A percentile compares a stretch with the other conserved stretches of the same genome.
phyloP scores from a whole-genome alignment of 495 filamentous ascomycete genomes.

The Xylaria curta region DNA sequence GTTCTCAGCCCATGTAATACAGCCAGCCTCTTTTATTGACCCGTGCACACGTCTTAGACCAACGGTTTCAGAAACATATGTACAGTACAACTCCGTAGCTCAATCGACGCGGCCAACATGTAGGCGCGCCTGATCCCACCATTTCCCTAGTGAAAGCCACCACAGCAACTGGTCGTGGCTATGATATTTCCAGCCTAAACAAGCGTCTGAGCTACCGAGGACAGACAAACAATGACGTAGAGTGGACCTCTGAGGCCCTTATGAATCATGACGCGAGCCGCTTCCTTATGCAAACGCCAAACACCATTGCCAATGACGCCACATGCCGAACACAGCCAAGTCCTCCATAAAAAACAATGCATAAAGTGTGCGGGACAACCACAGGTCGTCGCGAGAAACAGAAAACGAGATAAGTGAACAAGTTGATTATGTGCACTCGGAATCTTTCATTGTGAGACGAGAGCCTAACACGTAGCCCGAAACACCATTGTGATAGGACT shows the following conservation, averaged over 20 bases:
- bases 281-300: conserved; percentile 26
- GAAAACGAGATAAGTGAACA: conserved; percentile 6
- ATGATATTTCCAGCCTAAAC: conserved; percentile 2
- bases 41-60: conserved; percentile 22
- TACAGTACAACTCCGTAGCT: conserved; percentile 22
- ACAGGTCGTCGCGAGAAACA: conserved; percentile 16
- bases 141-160: conserved; percentile 21
- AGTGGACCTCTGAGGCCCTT: conserved; percentile 7
- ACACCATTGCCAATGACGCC: conserved; percentile 28
- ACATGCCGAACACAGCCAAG: conserved; percentile 25
- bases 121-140: conserved; percentile 10
- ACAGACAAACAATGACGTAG: conserved; percentile 14
- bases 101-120: conserved; percentile 3
- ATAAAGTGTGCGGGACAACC: conserved; percentile 18
- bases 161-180: conserved; percentile 10
- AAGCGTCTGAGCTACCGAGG: conserved; percentile 4
- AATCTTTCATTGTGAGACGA: background rate
- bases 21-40: conserved; percentile 19
- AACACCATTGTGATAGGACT: background rate
- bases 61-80: conserved; percentile 17
- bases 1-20: conserved; percentile 2
- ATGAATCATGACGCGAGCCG: conserved; percentile 26
- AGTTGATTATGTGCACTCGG: conserved; percentile 9
- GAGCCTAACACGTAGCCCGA: background rate
- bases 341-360: conserved; percentile 19